A percentile compares a stretch with the other conserved stretches of the same genome.
These are phyloP conservation scores for Lathyrus sativus DNA, from an alignment of 306 rosid species.

Conservation along the genomic window DNA sequence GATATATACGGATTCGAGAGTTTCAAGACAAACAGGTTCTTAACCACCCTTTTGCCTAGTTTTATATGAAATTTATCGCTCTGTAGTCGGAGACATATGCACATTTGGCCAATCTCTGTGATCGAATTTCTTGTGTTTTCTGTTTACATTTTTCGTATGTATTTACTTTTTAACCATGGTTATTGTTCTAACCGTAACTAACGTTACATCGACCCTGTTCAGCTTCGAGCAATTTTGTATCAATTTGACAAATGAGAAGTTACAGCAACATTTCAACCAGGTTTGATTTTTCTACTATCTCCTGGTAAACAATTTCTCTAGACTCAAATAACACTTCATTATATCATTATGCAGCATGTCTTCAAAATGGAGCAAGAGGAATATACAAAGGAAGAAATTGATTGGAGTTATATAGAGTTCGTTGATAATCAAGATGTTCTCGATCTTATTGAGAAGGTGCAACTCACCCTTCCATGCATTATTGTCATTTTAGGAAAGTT, in stretches of 20 bases:
- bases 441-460: slow-evolving; percentile 92
- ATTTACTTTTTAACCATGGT: background rate
- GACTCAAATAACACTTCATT: slow-evolving; percentile 22
- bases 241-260: slow-evolving; percentile 96
- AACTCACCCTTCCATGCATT: slow-evolving; percentile 37
- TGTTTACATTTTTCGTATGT: background rate
- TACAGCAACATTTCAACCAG: slow-evolving; percentile 99
- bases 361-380: slow-evolving; percentile 99
- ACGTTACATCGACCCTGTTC: slow-evolving; percentile 42
- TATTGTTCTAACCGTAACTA: slow-evolving; percentile 5
- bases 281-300: slow-evolving; percentile 45
- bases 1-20: slow-evolving; percentile 99
- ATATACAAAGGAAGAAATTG: slow-evolving; percentile 87
- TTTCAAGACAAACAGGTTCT: slow-evolving; percentile 99
- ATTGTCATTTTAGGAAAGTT: slow-evolving; percentile 24
- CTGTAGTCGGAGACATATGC: background rate
- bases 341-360: slow-evolving; percentile 69
- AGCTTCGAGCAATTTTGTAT: slow-evolving; percentile 99
- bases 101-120: background rate
- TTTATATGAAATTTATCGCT: slow-evolving; percentile 40
- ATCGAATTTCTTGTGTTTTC: background rate
- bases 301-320: slow-evolving; percentile 24
- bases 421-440: slow-evolving; percentile 93
- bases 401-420: slow-evolving; percentile 97
- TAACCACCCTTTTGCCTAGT: slow-evolving; percentile 54